phyloP scores from a whole-genome alignment of 306 rosid species.

The Cucurbita moschata region DNA sequence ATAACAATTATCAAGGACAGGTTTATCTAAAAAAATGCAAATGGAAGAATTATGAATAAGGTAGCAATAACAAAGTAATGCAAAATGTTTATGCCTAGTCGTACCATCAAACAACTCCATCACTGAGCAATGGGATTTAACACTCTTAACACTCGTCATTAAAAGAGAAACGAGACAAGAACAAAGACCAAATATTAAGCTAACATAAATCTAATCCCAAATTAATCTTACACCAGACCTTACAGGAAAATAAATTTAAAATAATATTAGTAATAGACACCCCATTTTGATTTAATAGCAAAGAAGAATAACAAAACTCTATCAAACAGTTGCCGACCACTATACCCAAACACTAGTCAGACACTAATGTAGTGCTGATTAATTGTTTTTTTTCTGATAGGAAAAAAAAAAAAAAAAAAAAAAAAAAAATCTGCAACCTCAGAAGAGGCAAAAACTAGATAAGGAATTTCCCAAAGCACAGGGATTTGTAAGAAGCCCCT shows the following conservation, averaged over 20 bases:
- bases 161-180: not conserved
- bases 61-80: not conserved
- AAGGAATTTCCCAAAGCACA: not conserved
- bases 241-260: not conserved
- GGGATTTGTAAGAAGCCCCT: not conserved
- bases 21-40: not conserved
- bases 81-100: not conserved
- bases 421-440: not conserved
- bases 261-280: no score
- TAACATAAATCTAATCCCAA: not conserved
- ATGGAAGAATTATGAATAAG: not conserved
- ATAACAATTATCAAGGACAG: not conserved
- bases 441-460: not conserved
- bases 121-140: not conserved
- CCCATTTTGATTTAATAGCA: not conserved
- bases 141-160: not conserved
- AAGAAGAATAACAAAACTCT: not conserved
- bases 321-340: not conserved
- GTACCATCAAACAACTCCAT: not conserved
- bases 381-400: not conserved
- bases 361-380: not conserved
- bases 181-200: not conserved
- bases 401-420: not conserved
- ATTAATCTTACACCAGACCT: not conserved
- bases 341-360: not conserved